Conservation (phyloP, 208 protist genomes). For the Angomonas ambiguus region DNA sequence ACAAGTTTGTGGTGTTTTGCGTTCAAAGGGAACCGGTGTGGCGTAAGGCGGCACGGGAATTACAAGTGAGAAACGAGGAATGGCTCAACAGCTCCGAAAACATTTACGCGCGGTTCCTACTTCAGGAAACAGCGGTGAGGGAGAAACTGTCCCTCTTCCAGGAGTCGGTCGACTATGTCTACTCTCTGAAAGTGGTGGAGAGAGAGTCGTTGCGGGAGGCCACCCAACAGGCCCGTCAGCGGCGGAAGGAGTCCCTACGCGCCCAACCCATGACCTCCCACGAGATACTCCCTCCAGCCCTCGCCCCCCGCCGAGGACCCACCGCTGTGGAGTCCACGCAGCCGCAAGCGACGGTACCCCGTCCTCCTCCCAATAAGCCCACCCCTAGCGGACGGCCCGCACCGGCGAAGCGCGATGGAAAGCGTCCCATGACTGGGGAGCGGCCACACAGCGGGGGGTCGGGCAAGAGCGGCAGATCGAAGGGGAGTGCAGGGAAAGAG, state of each 20-base stretch:
- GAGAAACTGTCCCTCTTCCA: conserved; percentile 34
- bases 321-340: no score
- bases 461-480: neutral
- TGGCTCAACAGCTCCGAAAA: conserved; percentile 42
- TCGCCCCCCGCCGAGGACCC: no score
- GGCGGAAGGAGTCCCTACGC: neutral
- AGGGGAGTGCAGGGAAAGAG: neutral
- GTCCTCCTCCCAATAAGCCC: no score
- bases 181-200: conserved; percentile 35
- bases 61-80: conserved; percentile 26
- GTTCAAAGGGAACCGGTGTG: conserved; percentile 34
- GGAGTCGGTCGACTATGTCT: conserved; percentile 37
- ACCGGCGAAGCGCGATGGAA: neutral
- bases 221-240: conserved; percentile 9
- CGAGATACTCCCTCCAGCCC: no score
- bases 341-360: no score
- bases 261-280: no score
- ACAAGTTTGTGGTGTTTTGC: conserved; percentile 42
- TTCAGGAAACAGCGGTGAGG: conserved; percentile 25
- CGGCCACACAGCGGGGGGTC: neutral
- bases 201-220: conserved; percentile 29
- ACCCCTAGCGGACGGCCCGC: no score
- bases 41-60: conserved; percentile 30
- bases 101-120: conserved; percentile 36
- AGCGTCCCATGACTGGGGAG: neutral